Evolutionary conservation across 345 rosid genomes (phyloP).

Genomic region (Eucalyptus guilfoylei): DNA sequence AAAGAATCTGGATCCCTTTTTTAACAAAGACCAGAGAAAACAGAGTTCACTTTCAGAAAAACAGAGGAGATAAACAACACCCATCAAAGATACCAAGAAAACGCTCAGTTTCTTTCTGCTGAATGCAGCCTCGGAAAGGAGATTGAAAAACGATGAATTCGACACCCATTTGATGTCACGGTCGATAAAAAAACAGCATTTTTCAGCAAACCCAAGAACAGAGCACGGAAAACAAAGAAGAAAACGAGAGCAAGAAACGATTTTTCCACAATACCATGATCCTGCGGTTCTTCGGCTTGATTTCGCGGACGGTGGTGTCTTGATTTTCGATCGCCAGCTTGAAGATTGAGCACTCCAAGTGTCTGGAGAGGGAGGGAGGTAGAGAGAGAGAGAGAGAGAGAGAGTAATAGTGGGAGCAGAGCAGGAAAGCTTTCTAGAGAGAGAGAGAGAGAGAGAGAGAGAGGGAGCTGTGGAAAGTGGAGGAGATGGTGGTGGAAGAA

Average conservation of each 20-base stretch:
- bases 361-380: conserved; percentile 2
- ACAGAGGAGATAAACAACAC: background rate
- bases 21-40: background rate
- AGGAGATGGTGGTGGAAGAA: background rate
- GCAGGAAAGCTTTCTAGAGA: background rate
- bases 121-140: background rate
- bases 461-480: background rate
- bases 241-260: background rate
- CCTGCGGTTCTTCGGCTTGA: conserved; percentile 74
- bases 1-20: background rate
- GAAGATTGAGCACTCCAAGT: conserved; percentile 1
- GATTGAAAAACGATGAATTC: background rate
- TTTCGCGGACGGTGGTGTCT: conserved; percentile 58
- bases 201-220: background rate
- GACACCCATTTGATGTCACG: background rate
- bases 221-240: background rate
- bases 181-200: background rate
- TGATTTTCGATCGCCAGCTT: conserved; percentile 85
- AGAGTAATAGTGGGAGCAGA: background rate
- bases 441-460: background rate
- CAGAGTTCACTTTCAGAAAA: background rate
- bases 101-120: background rate
- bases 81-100: background rate
- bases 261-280: conserved; percentile 44
- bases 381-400: background rate